phyloP scores from a whole-genome alignment of 2,329 filamentous ascomycete genomes.

The Emergomyces pasteurianus region DNA sequence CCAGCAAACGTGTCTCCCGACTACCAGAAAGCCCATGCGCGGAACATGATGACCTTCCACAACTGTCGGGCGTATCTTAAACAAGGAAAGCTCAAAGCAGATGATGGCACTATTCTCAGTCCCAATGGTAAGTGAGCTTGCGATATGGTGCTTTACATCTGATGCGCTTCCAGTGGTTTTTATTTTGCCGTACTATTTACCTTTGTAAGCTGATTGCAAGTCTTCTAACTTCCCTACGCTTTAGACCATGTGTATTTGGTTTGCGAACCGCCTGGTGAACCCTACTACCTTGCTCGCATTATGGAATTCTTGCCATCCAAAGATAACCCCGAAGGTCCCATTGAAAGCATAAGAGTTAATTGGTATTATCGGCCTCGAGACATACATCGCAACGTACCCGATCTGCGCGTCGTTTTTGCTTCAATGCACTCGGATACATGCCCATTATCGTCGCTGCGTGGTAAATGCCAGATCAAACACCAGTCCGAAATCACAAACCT shows the following conservation, averaged over 20 bases:
- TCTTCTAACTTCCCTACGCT: slow-evolving; percentile 10
- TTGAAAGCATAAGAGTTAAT: slow-evolving; percentile 86
- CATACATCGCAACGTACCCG: slow-evolving; percentile 80
- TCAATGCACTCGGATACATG: slow-evolving; percentile 98
- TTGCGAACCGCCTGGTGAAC: slow-evolving; percentile 93
- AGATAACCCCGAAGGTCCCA: slow-evolving; percentile 57
- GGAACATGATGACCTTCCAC: slow-evolving; percentile 80
- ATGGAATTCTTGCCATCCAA: slow-evolving; percentile 92
- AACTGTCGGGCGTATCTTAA: slow-evolving; percentile 56
- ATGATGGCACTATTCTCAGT: slow-evolving; percentile 74
- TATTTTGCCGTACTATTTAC: not conserved
- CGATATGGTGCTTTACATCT: not conserved
- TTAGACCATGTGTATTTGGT: slow-evolving; percentile 89
- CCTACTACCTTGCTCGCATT: slow-evolving; percentile 92
- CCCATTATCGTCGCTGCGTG: slow-evolving; percentile 80
- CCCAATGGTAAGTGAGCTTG: slow-evolving; percentile 61
- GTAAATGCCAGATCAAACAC: slow-evolving; percentile 85
- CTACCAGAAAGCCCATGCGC: slow-evolving; percentile 16
- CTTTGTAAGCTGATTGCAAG: not conserved
- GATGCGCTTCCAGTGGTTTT: not conserved
- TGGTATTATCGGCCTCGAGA: slow-evolving; percentile 98
- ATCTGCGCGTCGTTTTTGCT: slow-evolving; percentile 83
- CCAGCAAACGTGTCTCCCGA: slow-evolving; percentile 18
- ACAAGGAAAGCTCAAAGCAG: slow-evolving; percentile 68
- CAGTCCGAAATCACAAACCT: slow-evolving; percentile 72